Base-by-base conservation (phyloP, 495 filamentous ascomycete species). In the Melanomma pulvis-pyrius region DNA sequence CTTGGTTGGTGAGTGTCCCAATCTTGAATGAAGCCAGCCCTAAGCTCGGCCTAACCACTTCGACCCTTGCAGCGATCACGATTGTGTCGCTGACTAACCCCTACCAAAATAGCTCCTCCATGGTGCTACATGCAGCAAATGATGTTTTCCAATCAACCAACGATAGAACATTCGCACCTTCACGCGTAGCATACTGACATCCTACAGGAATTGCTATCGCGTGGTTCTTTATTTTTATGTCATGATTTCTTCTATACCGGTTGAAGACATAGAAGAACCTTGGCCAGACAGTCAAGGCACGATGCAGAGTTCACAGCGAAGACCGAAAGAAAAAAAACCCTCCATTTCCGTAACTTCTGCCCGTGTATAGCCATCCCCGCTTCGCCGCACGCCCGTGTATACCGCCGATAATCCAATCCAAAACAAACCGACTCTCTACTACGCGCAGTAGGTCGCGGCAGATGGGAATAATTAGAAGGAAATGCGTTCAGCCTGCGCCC, bases 381-480 rank as follows among this genome's bases (percentile, higher is more conserved):
- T 30, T 36, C 26, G 28, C 28, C 51, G 30, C 30, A 55, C 28
- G 15, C 51, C 51, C 25, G 25, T 55, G 51, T 55, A 55, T 55
- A 55, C 29, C 30, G 9, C 26, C 15, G 26, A 55, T 25, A 28
- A 55, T 55, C 51, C 51, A 55, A 55, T 24, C 51, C 51, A 34
- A 34, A 34, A 55, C 48, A 34, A 32, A 12, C 51, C 51, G 25
- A 9, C 51, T 36, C 29, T 58, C 12, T 24, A 3, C n/a, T 21
- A 21, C 25, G 51, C 36, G 24, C 54, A 58, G n/a, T 21, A 46
- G 17, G 30, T 9, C 34, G 12, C 22, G 26, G 22, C 32, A 21
- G 25, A 50, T 50, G 32, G n/a, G 54, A 58, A 58, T 58, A 8
- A 58, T 58, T 58, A 46, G 54, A 58, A 58, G 36, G 54, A 58